These are phyloP conservation scores for Bruguiera gymnorhiza DNA, from an alignment of 345 rosid genomes.

Conservation along the genomic window DNA sequence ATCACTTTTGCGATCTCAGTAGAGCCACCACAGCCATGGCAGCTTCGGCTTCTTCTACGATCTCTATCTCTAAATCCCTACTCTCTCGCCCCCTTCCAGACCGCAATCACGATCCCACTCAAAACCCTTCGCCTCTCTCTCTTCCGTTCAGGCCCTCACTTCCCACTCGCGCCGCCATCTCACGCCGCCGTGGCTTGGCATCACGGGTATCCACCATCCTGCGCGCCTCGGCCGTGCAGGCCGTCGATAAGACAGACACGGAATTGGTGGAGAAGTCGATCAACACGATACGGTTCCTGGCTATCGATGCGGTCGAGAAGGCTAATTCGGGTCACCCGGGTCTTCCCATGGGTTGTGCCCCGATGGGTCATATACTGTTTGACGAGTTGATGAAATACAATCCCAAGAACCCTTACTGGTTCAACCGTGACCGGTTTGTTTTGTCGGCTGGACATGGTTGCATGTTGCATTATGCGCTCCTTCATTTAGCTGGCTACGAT, in stretches of 20 bases:
- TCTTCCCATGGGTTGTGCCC: slow-evolving; percentile 97
- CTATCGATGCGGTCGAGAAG: slow-evolving; percentile 92
- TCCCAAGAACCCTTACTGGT: slow-evolving; percentile 97
- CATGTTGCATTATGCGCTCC: slow-evolving; percentile 88
- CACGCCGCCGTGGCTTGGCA: neutral
- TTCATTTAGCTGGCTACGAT: slow-evolving; percentile 96
- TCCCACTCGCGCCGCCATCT: neutral
- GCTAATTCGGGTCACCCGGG: slow-evolving; percentile 98
- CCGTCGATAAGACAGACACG: slow-evolving; percentile 47
- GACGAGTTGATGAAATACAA: slow-evolving; percentile 90
- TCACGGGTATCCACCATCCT: neutral
- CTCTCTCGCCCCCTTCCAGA: too few relatives aligned
- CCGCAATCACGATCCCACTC: neutral
- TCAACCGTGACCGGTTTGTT: slow-evolving; percentile 90
- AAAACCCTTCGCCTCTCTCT: neutral
- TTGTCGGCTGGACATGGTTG: slow-evolving; percentile 97
- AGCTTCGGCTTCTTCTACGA: too few relatives aligned
- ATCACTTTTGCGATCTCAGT: too few relatives aligned
- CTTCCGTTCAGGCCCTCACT: neutral
- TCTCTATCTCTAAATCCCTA: too few relatives aligned
- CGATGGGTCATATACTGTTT: slow-evolving; percentile 79
- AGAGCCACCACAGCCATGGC: too few relatives aligned
- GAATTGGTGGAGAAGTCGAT: slow-evolving; percentile 71
- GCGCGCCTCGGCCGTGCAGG: slow-evolving; percentile 52
- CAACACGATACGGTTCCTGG: slow-evolving; percentile 80